Percentiles rank a stretch among this genome's conserved stretches.
phyloP scores from a whole-genome alignment of 495 filamentous ascomycete species.

The Talaromyces borbonicus region DNA sequence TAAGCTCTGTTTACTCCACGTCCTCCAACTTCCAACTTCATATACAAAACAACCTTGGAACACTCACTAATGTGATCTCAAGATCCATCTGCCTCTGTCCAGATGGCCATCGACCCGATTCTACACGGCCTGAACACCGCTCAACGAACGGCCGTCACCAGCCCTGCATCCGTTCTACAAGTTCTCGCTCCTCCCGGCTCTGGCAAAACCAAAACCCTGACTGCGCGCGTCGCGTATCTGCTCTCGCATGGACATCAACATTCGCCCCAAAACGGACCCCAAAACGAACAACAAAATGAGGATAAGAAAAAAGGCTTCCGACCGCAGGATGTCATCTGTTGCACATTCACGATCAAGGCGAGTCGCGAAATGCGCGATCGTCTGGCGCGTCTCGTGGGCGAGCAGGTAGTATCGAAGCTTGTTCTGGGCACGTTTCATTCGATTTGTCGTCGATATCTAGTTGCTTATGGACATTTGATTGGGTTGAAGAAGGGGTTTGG shows the following conservation, averaged over 20 bases:
- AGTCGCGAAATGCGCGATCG: constrained; percentile 92
- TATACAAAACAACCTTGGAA: no score
- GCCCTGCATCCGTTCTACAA: constrained; percentile 66
- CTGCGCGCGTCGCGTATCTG: constrained; percentile 89
- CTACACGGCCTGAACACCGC: constrained; percentile 73
- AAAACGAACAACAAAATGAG: no score
- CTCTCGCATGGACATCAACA: constrained; percentile 42
- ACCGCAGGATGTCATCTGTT: constrained; percentile 90
- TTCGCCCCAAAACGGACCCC: not conserved
- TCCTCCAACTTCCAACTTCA: no score
- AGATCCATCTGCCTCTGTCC: constrained; percentile 1
- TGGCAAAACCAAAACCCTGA: constrained; percentile 96
- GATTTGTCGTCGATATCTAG: constrained; percentile 77
- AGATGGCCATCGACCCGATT: constrained; percentile 35
- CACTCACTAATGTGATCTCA: no score
- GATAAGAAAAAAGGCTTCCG: constrained; percentile 50
- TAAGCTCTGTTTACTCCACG: no score
- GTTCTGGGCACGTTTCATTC: constrained; percentile 95
- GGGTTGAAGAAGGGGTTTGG: constrained; percentile 76
- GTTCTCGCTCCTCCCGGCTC: constrained; percentile 82
- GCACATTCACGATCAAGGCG: constrained; percentile 96
- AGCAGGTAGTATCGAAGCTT: constrained; percentile 65
- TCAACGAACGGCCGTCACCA: constrained; percentile 79
- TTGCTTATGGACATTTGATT: constrained; percentile 77
- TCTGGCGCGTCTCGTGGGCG: constrained; percentile 67